Evolutionary conservation across 2,329 filamentous ascomycete species (phyloP).

Genomic region (Achaetomium macrosporum): DNA sequence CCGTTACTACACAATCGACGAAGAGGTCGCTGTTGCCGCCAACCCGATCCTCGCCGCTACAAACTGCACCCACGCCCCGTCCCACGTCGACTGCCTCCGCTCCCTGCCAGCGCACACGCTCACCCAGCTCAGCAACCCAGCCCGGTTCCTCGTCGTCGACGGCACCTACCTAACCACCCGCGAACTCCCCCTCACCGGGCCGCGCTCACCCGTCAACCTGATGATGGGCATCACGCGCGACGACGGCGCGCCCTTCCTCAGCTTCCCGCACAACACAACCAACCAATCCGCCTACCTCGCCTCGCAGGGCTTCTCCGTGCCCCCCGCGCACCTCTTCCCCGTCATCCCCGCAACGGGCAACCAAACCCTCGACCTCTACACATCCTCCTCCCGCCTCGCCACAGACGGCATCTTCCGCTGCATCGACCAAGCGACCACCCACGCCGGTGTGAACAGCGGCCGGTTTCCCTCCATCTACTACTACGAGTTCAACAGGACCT

Average conservation of each 20-base stretch:
- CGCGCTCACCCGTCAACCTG: slow-evolving; percentile 44
- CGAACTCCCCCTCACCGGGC: slow-evolving; percentile 41
- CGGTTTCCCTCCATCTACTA: slow-evolving; percentile 48
- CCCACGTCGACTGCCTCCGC: slow-evolving; percentile 49
- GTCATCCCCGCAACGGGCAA: slow-evolving; percentile 40
- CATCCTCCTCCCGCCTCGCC: slow-evolving; percentile 46
- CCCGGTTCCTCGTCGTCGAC: slow-evolving; percentile 53
- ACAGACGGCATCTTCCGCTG: slow-evolving; percentile 57
- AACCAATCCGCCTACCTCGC: slow-evolving; percentile 31
- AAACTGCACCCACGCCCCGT: slow-evolving; percentile 45
- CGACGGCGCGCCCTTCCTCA: slow-evolving; percentile 50
- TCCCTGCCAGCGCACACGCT: slow-evolving; percentile 39
- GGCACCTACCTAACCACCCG: slow-evolving; percentile 46
- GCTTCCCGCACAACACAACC: slow-evolving; percentile 35
- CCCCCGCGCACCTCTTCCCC: slow-evolving; percentile 42
- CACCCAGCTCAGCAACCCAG: slow-evolving; percentile 33
- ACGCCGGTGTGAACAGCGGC: slow-evolving; percentile 39
- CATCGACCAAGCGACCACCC: slow-evolving; percentile 52
- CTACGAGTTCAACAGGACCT: slow-evolving; percentile 55
- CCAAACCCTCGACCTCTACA: slow-evolving; percentile 48
- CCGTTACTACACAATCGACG: slow-evolving; percentile 50
- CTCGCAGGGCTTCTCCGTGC: slow-evolving; percentile 29
- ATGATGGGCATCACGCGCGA: slow-evolving; percentile 51
- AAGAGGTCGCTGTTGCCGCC: slow-evolving; percentile 44
- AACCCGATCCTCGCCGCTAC: slow-evolving; percentile 45